A percentile compares a stretch with the other conserved stretches of the same genome.
Conservation (phyloP, 2,329 filamentous ascomycete species). For the Hypoxylon sp. region DNA sequence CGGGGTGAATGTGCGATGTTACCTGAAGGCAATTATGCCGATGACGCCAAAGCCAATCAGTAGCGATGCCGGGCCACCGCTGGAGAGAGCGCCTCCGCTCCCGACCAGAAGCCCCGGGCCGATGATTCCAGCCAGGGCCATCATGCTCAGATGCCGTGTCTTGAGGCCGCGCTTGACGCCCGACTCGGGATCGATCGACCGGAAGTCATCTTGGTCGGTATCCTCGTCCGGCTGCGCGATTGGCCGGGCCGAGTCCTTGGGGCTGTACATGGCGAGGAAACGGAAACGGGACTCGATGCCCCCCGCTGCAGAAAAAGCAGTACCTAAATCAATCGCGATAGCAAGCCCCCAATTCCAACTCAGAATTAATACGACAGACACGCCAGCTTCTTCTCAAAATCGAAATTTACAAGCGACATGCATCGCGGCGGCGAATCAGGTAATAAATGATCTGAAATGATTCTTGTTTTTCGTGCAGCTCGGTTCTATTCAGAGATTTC, state of each 20-base stretch:
- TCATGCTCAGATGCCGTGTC: constrained; percentile 75
- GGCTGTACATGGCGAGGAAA: constrained; percentile 23
- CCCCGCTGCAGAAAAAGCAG: neutral
- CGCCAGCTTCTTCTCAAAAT: neutral
- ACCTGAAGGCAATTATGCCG: constrained; percentile 73
- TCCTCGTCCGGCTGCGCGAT: constrained; percentile 22
- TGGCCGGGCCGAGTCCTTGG: constrained; percentile 32
- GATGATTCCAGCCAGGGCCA: constrained; percentile 73
- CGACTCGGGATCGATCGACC: constrained; percentile 70
- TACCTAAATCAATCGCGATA: neutral
- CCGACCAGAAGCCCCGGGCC: constrained; percentile 82
- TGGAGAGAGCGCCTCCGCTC: constrained; percentile 76
- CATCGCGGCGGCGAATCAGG: constrained; percentile 9
- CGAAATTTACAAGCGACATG: neutral
- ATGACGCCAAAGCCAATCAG: constrained; percentile 82
- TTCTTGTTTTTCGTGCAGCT: neutral
- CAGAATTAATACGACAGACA: neutral
- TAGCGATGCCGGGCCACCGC: constrained; percentile 78
- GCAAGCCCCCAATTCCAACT: neutral
- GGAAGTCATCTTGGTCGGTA: constrained; percentile 56
- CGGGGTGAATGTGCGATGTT: constrained; percentile 50
- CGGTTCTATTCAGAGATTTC: constrained; percentile 17
- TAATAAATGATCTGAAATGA: neutral
- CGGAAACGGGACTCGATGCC: neutral
- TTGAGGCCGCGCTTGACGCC: constrained; percentile 79